A percentile compares a stretch with the other conserved stretches of the same genome.
Evolutionary conservation across 345 rosid species (phyloP).

Genomic region (Eucalyptus regnans): DNA sequence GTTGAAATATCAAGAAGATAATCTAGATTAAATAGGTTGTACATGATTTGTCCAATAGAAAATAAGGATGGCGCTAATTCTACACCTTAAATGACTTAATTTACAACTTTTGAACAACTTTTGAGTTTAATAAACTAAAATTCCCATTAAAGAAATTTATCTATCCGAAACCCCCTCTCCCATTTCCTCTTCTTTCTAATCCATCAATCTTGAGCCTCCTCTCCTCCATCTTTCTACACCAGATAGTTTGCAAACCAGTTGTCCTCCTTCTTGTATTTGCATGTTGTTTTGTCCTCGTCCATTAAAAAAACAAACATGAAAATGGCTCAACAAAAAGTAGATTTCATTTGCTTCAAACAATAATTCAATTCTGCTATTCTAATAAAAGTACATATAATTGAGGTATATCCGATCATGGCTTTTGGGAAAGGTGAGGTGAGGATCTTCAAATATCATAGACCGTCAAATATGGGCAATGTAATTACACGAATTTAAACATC

Average conservation of each 20-base stretch:
- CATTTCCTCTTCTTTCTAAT: not conserved
- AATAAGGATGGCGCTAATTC: not conserved
- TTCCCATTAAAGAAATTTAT: not conserved
- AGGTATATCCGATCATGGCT: not conserved
- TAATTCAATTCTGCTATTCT: not conserved
- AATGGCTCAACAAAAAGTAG: not conserved
- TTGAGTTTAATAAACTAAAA: not conserved
- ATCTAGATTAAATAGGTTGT: not conserved
- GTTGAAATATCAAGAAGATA: not conserved
- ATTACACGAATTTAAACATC: not conserved
- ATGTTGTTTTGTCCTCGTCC: not conserved
- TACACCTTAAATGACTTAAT: not conserved
- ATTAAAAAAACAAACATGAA: not conserved
- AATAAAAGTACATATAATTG: not conserved
- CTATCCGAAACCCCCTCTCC: not conserved
- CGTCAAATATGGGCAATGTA: not conserved
- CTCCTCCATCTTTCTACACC: not conserved
- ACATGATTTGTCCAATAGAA: not conserved
- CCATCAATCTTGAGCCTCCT: not conserved
- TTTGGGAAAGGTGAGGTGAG: not conserved
- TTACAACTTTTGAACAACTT: not conserved
- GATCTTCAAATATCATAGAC: not conserved
- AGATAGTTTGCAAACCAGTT: not conserved
- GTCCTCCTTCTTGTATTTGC: not conserved
- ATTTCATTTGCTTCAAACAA: not conserved